Conservation (phyloP, 805 yeast species). For the Ascoidea asiatica region DNA sequence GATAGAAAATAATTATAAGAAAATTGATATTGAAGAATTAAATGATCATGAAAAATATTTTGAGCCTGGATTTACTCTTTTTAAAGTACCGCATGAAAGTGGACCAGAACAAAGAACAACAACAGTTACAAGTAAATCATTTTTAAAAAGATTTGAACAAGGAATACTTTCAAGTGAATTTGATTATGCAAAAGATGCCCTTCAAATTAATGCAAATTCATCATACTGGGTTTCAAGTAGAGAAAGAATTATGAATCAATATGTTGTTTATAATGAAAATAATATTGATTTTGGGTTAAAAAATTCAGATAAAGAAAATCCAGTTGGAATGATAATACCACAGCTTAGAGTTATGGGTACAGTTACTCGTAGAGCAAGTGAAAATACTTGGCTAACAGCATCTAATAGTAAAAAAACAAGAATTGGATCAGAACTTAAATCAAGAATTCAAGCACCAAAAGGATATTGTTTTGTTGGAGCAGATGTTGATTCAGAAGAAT, state of each 20-base stretch:
- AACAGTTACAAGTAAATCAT: conserved; percentile 64
- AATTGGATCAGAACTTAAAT: conserved; percentile 87
- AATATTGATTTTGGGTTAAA: conserved; percentile 4
- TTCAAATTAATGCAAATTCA: conserved; percentile 63
- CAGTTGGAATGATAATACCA: conserved; percentile 71
- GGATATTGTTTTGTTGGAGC: conserved; percentile 95
- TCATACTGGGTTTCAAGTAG: conserved; percentile 92
- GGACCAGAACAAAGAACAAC: conserved; percentile 69
- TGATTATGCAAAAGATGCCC: conserved; percentile 61
- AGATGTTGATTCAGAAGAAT: conserved; percentile 95
- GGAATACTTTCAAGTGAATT: conserved; percentile 61
- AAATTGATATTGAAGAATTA: conserved; percentile 12
- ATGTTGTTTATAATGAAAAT: conserved; percentile 47
- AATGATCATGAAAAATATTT: conserved; percentile 7
- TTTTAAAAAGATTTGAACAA: conserved; percentile 56
- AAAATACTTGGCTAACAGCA: conserved; percentile 95
- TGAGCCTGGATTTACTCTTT: conserved; percentile 19
- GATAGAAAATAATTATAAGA: conserved; percentile 13
- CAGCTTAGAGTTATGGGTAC: conserved; percentile 89
- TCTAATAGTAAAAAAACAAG: conserved; percentile 79
- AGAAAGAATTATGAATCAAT: conserved; percentile 71
- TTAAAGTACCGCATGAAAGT: conserved; percentile 80
- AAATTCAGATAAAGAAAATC: conserved; percentile 12
- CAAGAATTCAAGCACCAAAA: conserved; percentile 72
- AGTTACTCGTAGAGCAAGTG: conserved; percentile 90